These are phyloP conservation scores for Aspergillus chevalieri DNA, from an alignment of 2,329 filamentous ascomycete species.

Conservation along the genomic window DNA sequence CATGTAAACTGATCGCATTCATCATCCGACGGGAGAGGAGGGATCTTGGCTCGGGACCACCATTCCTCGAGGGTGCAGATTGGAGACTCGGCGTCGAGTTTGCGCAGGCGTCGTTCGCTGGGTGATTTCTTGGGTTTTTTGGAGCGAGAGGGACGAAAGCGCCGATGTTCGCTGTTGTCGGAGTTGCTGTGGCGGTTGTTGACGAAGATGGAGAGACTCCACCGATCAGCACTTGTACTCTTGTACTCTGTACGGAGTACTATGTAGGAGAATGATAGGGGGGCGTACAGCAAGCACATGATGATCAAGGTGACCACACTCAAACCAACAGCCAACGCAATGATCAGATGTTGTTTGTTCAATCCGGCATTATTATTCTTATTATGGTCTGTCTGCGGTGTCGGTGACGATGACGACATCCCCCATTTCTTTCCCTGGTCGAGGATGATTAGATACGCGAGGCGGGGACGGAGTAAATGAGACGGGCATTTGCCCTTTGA, in stretches of 20 bases:
- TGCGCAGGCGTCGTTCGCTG: constrained; percentile 24
- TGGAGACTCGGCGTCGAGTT: constrained; percentile 31
- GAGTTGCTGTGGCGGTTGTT: constrained; percentile 11
- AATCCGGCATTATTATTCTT: neutral
- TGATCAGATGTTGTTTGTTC: constrained; percentile 24
- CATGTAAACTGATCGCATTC: constrained; percentile 32
- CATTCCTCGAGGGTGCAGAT: constrained; percentile 32
- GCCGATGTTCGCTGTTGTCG: constrained; percentile 10
- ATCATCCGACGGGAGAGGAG: constrained; percentile 26
- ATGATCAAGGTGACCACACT: constrained; percentile 26
- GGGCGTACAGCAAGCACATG: constrained; percentile 27
- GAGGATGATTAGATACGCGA: neutral
- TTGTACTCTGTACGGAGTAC: neutral
- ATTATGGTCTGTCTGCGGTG: neutral
- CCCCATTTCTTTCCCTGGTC: neutral
- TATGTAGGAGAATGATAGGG: neutral
- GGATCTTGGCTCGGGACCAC: constrained; percentile 29
- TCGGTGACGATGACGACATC: neutral
- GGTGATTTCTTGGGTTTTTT: constrained; percentile 17
- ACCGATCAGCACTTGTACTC: neutral
- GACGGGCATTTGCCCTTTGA: neutral
- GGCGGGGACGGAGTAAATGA: neutral
- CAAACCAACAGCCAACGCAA: constrained; percentile 27
- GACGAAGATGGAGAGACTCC: constrained; percentile 19
- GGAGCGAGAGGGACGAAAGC: constrained; percentile 12